Base-by-base conservation (phyloP, 495 filamentous ascomycete species). In the Gamarada debralockiae region DNA sequence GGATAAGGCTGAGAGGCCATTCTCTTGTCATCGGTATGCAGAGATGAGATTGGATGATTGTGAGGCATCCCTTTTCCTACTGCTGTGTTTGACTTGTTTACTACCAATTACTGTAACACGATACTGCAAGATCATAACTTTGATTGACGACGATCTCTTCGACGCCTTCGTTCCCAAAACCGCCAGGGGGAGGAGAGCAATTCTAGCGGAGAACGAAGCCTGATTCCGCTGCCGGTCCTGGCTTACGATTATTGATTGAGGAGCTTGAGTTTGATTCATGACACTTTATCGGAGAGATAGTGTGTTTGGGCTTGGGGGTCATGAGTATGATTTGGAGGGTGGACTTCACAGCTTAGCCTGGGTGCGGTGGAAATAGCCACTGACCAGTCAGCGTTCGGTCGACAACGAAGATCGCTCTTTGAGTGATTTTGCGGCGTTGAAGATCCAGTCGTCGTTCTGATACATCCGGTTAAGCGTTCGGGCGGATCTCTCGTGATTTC, bases 341-440 rank as follows among this genome's bases (percentile, higher is more conserved):
- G n/a, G n/a, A n/a, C n/a, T n/a, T n/a, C n/a, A n/a, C n/a, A n/a
- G n/a, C n/a, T 53, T 53, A 53, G 41, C 51, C 41, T 41, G 45
- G 27, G 39, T 39, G 27, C 24, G 50, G 50, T 43, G 41, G 38
- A 53, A 53, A 53, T 47, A 47, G 51, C 38, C n/a, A n/a, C n/a
- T 39, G 33, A 10, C 51, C 37, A 46, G 46, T 53, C 51, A 33
- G 15, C 36, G 8, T 21, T 22, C 51, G 18, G n/a, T 8, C 3
- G 18, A 40, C n/a, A 13, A 38, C 12, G 39, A 27, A 2, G 38
- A 43, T 41, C 48, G 2, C 13, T 27, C 13, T 29, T 29, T 29
- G 27, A 29, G 10, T 29, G 27, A 29, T 29, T 29, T 29, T 29
- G 5, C 27, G 27, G 27, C 27, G 27, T 5, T 29, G 27, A 29